A percentile compares a stretch with the other conserved stretches of the same genome.
Conservation (phyloP, 75 land plant genomes). For the Selaginella moellendorffii region DNA sequence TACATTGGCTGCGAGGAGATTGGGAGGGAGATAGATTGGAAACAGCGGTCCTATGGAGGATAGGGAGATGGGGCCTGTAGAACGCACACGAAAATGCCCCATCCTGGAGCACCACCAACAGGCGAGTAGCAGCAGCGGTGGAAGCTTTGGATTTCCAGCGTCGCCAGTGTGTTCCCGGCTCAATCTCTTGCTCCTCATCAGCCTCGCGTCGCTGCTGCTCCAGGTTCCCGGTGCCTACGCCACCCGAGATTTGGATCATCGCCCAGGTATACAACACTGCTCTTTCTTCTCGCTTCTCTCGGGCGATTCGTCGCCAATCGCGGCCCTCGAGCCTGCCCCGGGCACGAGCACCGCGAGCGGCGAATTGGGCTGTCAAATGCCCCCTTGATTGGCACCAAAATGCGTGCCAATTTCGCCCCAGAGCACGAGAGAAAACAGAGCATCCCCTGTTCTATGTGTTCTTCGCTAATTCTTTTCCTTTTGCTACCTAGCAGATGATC, state of each 20-base stretch:
- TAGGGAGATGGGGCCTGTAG: background rate
- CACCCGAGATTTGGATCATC: background rate
- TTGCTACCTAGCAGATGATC: background rate
- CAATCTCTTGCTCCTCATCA: background rate
- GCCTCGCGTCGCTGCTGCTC: background rate
- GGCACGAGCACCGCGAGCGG: no score
- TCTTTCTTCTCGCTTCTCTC: background rate
- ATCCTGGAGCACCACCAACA: no score
- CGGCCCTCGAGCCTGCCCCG: no score
- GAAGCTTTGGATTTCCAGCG: no score
- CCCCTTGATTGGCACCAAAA: background rate
- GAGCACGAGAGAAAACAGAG: no score
- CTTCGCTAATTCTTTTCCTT: background rate
- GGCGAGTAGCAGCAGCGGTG: background rate
- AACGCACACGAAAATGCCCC: background rate
- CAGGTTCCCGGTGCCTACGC: background rate
- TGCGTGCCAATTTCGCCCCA: no score
- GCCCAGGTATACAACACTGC: background rate
- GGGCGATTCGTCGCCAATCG: background rate
- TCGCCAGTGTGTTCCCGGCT: background rate
- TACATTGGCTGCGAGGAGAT: background rate
- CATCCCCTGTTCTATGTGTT: background rate
- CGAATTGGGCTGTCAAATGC: background rate
- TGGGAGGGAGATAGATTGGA: background rate
- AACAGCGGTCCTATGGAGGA: background rate